Evolutionary conservation across 805 yeast species (phyloP).

Genomic region (Wickerhamomyces alni): DNA sequence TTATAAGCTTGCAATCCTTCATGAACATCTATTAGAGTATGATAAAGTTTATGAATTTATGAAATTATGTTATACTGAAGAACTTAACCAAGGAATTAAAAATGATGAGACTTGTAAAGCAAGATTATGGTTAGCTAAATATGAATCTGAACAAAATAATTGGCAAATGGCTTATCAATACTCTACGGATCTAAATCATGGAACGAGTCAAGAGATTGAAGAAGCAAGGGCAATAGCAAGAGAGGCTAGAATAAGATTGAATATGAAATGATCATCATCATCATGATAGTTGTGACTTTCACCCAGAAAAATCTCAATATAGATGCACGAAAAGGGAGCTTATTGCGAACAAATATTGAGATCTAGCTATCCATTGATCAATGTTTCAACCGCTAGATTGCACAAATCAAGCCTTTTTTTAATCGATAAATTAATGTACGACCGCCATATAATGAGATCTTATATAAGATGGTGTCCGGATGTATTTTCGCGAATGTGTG

Average conservation of each 20-base stretch:
- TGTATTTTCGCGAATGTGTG: too few species aligned
- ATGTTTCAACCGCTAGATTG: too few species aligned
- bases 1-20: slow-evolving; percentile 62
- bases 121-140: slow-evolving; percentile 77
- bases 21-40: slow-evolving; percentile 48
- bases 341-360: too few species aligned
- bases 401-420: too few species aligned
- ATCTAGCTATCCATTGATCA: too few species aligned
- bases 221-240: slow-evolving; percentile 82
- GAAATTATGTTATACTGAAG: slow-evolving; percentile 54
- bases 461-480: slow-evolving; percentile 4
- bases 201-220: slow-evolving; percentile 80
- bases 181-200: slow-evolving; percentile 65
- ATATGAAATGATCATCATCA: slow-evolving; percentile 18
- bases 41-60: slow-evolving; percentile 18
- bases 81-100: slow-evolving; percentile 49
- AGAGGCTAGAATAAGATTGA: slow-evolving; percentile 59
- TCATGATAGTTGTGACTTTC: too few species aligned
- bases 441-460: background rate
- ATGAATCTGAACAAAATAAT: slow-evolving; percentile 49
- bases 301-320: too few species aligned
- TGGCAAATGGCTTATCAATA: slow-evolving; percentile 66
- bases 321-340: too few species aligned
- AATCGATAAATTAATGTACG: too few species aligned
- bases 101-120: slow-evolving; percentile 76